Evolutionary conservation across 306 rosid species (phyloP), one percentile per base, ranked within the genome.

Genomic region (Cyamopsis tetragonoloba): DNA sequence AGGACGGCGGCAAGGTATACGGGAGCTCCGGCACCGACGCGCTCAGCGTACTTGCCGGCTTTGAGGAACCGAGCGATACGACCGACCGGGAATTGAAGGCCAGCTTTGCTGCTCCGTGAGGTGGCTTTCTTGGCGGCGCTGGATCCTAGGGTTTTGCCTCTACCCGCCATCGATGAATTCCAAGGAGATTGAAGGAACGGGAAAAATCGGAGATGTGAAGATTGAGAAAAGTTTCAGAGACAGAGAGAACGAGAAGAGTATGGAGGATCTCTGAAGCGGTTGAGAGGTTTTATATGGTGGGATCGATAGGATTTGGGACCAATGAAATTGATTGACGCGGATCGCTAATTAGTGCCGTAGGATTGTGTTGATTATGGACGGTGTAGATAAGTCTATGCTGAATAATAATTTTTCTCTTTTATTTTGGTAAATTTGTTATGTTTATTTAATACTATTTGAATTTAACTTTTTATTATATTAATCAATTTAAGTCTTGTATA

Each of bases 21-120:
- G 1, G 98, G 98, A 57, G 98, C 96, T 8, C 96, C 98, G 8
- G 96, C 91, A 1, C 98, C 96, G 2, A 92, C 95, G 3, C 96
- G 86, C 66, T 92, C 93, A 3, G 98, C 96, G 26, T 92, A 92
- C 69, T 89, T 92, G 0, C 98, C 98, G 17, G 92, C 92, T 22
- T 92, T 92, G 73, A 92, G 76, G 22, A 87, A 89, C 11, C 98
- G 82, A 3, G 96, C 98, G 7, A 92, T 89, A 79, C 98, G 95
- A 6, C 96, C 98, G 5, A 92, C 98, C 0, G 98, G 96, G 19
- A 92, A 92, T 48, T 92, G 98, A 9, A 92, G 76, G 0, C 98
- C 98, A 1, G 98, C 98, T 59, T 92, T 92, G 82, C 89, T 87
- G 24, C 95, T 87, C 62, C 98, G 77, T 0, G 98, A 92, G 1